Percentiles rank a stretch among this genome's conserved stretches.
Evolutionary conservation across 2,329 filamentous ascomycete species (phyloP).

Genomic region (Neopestalotiopsis clavispora): DNA sequence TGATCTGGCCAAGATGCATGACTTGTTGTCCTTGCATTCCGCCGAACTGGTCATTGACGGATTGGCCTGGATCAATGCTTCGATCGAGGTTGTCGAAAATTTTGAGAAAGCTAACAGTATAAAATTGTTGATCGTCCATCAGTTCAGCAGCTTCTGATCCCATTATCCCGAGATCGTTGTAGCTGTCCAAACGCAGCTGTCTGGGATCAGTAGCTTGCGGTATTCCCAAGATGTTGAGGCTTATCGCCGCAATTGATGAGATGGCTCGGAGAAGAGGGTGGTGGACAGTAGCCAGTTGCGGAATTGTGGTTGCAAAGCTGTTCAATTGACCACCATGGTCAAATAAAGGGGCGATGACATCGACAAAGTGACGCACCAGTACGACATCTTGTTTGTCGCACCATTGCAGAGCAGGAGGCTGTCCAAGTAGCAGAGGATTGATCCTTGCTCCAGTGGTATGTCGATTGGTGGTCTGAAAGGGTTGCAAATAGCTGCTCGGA

Average conservation of each 20-base stretch:
- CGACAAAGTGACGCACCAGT: conserved; percentile 18
- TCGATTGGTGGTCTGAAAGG: neutral
- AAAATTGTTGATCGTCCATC: neutral
- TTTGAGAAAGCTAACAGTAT: neutral
- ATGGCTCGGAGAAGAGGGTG: conserved; percentile 8
- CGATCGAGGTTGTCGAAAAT: neutral
- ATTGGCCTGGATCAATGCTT: neutral
- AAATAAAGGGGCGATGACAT: conserved; percentile 15
- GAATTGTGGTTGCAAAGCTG: conserved; percentile 15
- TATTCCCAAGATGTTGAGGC: neutral
- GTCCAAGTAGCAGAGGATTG: neutral
- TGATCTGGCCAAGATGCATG: neutral
- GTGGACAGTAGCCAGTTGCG: conserved; percentile 6
- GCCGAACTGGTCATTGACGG: neutral
- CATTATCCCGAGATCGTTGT: neutral
- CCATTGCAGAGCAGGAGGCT: neutral
- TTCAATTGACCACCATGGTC: conserved; percentile 9
- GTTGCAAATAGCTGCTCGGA: neutral
- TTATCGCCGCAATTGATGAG: conserved; percentile 2
- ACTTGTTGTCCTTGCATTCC: neutral
- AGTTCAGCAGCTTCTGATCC: neutral
- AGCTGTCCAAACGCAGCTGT: conserved; percentile 6
- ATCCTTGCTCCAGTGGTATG: neutral
- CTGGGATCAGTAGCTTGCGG: neutral
- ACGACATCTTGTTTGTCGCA: neutral